A percentile compares a stretch with the other conserved stretches of the same genome.
phyloP scores from a whole-genome alignment of 192 early-diverging fungal species.

The Rhizophagus sp. region DNA sequence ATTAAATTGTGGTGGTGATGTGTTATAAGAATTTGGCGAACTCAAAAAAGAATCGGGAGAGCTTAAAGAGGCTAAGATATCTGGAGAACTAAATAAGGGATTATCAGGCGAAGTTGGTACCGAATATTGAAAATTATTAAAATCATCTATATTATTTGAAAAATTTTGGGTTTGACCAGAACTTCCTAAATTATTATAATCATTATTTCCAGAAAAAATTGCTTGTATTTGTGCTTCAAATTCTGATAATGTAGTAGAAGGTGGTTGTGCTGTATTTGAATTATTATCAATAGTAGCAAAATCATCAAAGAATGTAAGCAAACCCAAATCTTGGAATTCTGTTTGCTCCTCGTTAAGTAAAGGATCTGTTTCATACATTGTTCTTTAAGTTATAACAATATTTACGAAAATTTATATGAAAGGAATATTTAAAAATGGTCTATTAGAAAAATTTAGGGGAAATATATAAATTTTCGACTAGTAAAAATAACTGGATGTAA shows the following conservation, averaged over 20 bases:
- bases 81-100: neutral
- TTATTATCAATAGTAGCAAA: constrained; percentile 32
- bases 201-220: neutral
- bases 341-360: constrained; percentile 19
- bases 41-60: neutral
- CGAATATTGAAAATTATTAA: neutral
- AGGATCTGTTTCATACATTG: neutral
- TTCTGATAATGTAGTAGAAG: neutral
- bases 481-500: no score
- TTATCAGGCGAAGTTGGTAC: neutral
- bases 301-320: constrained; percentile 49
- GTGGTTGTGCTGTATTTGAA: neutral
- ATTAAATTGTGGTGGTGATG: neutral
- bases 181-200: no score
- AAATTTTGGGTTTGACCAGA: neutral
- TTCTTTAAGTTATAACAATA: no score
- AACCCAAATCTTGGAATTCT: constrained; percentile 41
- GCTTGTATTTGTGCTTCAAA: constrained; percentile 26
- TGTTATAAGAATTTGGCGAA: neutral
- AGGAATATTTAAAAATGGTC: no score
- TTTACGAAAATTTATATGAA: no score
- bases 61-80: neutral
- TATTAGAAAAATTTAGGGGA: no score
- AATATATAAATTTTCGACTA: no score
- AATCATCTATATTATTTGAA: neutral